These are phyloP conservation scores for Candida labiduridarum DNA, from an alignment of 1,139 yeast genomes.

Conservation along the genomic window DNA sequence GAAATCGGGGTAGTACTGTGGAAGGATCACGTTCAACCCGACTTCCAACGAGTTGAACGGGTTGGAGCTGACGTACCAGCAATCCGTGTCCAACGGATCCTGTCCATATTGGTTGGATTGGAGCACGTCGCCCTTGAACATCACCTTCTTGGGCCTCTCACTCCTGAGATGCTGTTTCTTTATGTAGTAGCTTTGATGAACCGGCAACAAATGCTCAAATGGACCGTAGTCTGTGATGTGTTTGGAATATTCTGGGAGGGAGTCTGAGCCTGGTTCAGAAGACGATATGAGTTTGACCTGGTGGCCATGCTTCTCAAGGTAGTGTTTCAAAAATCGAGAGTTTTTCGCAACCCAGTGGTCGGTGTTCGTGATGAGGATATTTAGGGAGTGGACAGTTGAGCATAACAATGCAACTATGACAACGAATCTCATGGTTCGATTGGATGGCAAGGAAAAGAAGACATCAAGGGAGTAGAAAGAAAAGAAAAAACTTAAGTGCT, in stretches of 20 bases:
- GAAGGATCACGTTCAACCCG: slow-evolving; percentile 37
- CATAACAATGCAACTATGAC: neutral
- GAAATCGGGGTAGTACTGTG: slow-evolving; percentile 29
- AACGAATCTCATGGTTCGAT: neutral
- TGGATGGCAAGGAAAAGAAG: neutral
- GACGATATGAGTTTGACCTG: slow-evolving; percentile 37
- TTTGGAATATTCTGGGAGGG: neutral
- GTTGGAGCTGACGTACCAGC: slow-evolving; percentile 37
- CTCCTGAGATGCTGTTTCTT: too few species aligned
- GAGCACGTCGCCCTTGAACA: too few species aligned
- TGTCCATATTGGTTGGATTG: slow-evolving; percentile 27
- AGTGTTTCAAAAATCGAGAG: slow-evolving; percentile 29
- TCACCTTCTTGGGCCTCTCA: too few species aligned
- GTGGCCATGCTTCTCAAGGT: slow-evolving; percentile 28
- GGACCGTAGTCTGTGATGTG: slow-evolving; percentile 28
- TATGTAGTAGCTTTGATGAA: slow-evolving; percentile 33
- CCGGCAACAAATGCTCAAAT: slow-evolving; percentile 35
- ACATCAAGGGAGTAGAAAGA: neutral
- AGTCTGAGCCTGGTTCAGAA: slow-evolving; percentile 28
- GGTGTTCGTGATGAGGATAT: slow-evolving; percentile 36
- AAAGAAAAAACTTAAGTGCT: neutral
- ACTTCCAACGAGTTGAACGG: slow-evolving; percentile 34
- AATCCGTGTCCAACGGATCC: slow-evolving; percentile 42
- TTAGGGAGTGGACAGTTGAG: slow-evolving; percentile 18
- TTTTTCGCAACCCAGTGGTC: slow-evolving; percentile 47